Conservation (phyloP, 495 filamentous ascomycete genomes). For the Lepraria neglecta region DNA sequence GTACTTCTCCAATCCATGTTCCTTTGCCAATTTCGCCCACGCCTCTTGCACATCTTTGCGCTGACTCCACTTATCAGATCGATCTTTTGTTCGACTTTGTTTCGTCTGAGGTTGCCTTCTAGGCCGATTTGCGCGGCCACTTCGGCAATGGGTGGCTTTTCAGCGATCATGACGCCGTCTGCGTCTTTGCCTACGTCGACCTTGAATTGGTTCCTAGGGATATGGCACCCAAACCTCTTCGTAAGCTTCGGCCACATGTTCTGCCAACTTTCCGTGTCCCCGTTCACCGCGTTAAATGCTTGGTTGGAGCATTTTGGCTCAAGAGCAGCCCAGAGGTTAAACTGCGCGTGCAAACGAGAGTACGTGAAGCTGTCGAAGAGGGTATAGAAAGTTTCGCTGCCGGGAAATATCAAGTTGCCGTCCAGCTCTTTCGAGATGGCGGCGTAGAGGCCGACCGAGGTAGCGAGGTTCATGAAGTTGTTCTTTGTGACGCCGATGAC, state of each 20-base stretch:
- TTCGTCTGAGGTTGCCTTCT: conserved; percentile 29
- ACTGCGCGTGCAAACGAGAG: conserved; percentile 45
- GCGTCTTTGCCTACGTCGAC: conserved; percentile 25
- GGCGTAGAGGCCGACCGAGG: conserved; percentile 45
- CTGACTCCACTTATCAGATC: conserved; percentile 48
- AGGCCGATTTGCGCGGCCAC: conserved; percentile 39
- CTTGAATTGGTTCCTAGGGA: conserved; percentile 44
- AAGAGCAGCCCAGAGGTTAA: conserved; percentile 48
- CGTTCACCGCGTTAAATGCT: conserved; percentile 52
- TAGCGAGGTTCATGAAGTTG: conserved; percentile 55
- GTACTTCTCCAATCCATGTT: conserved; percentile 40
- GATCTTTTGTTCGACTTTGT: conserved; percentile 40
- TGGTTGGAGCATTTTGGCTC: conserved; percentile 40
- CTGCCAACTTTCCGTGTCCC: conserved; percentile 49
- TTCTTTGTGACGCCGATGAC: conserved; percentile 32
- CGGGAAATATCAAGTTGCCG: conserved; percentile 43
- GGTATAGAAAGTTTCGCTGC: conserved; percentile 43
- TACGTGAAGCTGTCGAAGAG: conserved; percentile 48
- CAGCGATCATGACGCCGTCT: conserved; percentile 29
- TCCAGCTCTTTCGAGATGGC: conserved; percentile 44
- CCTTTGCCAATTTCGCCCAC: conserved; percentile 41
- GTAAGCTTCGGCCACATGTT: conserved; percentile 47
- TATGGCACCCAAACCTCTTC: conserved; percentile 32
- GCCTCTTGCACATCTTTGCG: conserved; percentile 45
- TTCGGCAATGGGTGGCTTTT: conserved; percentile 40